A percentile compares a stretch with the other conserved stretches of the same genome.
Evolutionary conservation across 495 filamentous ascomycete genomes (phyloP).

Genomic region (Aspergillus avenaceus): DNA sequence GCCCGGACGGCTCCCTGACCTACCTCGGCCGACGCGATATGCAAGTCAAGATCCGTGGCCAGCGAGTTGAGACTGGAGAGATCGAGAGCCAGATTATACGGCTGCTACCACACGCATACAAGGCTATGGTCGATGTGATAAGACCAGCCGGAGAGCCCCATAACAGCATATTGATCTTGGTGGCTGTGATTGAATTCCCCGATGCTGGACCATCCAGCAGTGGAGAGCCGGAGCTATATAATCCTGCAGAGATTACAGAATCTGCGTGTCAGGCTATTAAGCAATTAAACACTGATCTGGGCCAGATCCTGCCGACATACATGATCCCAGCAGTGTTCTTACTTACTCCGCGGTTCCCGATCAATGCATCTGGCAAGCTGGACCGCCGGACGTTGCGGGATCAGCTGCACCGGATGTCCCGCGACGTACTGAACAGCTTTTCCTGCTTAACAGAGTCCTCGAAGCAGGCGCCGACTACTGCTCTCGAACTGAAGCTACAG

Average conservation of each 20-base stretch:
- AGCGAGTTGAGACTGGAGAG: conserved; percentile 36
- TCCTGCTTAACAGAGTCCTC: too few relatives aligned
- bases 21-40: conserved; percentile 23
- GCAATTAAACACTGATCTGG: neutral
- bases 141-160: neutral
- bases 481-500: conserved; percentile 23
- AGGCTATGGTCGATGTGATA: neutral
- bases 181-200: neutral
- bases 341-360: conserved; percentile 29
- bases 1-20: conserved; percentile 8
- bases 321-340: conserved; percentile 40
- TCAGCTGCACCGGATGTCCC: neutral
- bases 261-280: neutral
- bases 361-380: conserved; percentile 31
- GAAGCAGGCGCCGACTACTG: conserved; percentile 4
- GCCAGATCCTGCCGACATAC: conserved; percentile 19
- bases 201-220: neutral
- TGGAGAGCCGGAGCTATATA: neutral
- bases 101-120: neutral
- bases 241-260: neutral
- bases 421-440: conserved; percentile 4
- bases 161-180: too few relatives aligned
- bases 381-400: conserved; percentile 23
- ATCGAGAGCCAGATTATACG: conserved; percentile 18
- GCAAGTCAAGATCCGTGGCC: conserved; percentile 32